Conservation (phyloP, 2,329 filamentous ascomycete genomes). For the Aspergillus jensenii region DNA sequence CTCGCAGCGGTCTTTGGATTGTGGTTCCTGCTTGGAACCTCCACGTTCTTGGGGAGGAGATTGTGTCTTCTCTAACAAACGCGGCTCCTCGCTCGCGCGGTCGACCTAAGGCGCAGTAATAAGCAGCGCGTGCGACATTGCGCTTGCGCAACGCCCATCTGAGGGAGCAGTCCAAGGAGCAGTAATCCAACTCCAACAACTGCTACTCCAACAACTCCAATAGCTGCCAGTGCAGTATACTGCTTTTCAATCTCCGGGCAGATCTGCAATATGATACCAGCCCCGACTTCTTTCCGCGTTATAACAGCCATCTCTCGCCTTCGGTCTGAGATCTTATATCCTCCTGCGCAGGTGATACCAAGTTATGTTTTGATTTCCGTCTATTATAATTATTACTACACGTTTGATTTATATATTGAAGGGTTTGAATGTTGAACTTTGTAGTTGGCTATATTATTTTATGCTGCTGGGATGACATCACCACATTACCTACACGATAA, state of each 20-base stretch:
- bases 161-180: no score
- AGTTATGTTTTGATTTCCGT: not conserved
- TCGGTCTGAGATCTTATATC: not conserved
- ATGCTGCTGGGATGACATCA: slow-evolving; percentile 2
- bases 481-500: not conserved
- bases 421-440: not conserved
- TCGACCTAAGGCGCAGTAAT: slow-evolving; percentile 30
- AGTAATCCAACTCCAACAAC: no score
- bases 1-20: slow-evolving; percentile 61
- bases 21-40: slow-evolving; percentile 63
- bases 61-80: slow-evolving; percentile 57
- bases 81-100: slow-evolving; percentile 26
- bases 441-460: not conserved
- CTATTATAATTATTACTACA: not conserved
- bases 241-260: no score
- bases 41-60: slow-evolving; percentile 60
- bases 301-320: not conserved
- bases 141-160: no score
- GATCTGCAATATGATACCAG: not conserved
- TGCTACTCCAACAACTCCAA: no score
- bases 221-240: no score
- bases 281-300: not conserved
- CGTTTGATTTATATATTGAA: not conserved
- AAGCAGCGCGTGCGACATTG: not conserved
- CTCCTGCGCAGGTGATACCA: not conserved